Evolutionary conservation across 176 grass and related monocot genomes (phyloP).

Genomic region (Aegilops umbellulata): DNA sequence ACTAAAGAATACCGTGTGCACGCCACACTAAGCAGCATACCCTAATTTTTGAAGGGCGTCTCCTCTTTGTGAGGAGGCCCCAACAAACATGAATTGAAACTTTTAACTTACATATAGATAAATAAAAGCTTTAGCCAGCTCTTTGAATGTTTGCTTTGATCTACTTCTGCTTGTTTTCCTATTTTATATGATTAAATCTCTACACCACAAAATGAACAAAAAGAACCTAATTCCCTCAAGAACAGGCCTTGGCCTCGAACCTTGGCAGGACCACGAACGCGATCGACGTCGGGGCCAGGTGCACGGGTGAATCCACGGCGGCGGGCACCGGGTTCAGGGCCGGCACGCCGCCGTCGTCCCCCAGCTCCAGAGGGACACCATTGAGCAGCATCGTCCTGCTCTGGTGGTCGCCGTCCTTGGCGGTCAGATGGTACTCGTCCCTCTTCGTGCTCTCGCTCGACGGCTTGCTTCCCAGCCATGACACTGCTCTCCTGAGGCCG

Average conservation of each 20-base stretch:
- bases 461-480: conserved; percentile 65
- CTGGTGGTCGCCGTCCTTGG: conserved; percentile 52
- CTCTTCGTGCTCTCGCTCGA: conserved; percentile 36
- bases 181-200: not conserved
- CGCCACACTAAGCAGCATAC: conserved; percentile 14
- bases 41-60: conserved; percentile 1
- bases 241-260: conserved; percentile 81
- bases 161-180: not conserved
- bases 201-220: not conserved
- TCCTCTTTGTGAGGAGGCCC: not conserved
- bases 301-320: conserved; percentile 34
- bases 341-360: conserved; percentile 46
- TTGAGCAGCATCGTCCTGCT: conserved; percentile 90
- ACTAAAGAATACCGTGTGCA: conserved; percentile 64
- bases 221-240: not conserved
- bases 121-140: not conserved
- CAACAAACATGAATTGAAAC: not conserved
- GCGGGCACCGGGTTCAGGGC: conserved; percentile 43
- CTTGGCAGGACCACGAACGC: conserved; percentile 78
- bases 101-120: not conserved
- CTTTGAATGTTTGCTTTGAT: no score
- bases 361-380: conserved; percentile 50
- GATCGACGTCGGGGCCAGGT: conserved; percentile 67
- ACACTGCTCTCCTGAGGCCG: conserved; percentile 57
- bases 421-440: conserved; percentile 89